These are phyloP conservation scores for Coemansia sp. DNA, from an alignment of 192 early-diverging fungal genomes.

Conservation along the genomic window DNA sequence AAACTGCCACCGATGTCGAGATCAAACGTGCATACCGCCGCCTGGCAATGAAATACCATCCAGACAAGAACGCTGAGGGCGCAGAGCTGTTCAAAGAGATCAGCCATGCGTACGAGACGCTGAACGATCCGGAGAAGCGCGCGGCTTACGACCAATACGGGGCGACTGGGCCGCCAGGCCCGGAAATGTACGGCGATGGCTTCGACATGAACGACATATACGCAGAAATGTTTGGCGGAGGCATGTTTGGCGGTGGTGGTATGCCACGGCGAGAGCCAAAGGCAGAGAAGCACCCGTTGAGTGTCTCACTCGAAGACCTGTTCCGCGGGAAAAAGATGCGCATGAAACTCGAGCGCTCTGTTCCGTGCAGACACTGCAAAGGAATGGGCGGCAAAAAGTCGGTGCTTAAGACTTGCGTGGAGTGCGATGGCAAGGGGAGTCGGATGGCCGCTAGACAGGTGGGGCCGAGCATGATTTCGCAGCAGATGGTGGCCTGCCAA, in stretches of 20 bases:
- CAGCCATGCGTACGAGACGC: slow-evolving; percentile 78
- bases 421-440: slow-evolving; percentile 35
- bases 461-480: slow-evolving; percentile 54
- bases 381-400: slow-evolving; percentile 44
- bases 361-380: slow-evolving; percentile 47
- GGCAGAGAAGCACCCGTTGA: slow-evolving; percentile 45
- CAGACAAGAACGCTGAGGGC: slow-evolving; percentile 70
- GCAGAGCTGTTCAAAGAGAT: slow-evolving; percentile 81
- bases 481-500: slow-evolving; percentile 74
- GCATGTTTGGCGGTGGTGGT: slow-evolving; percentile 17
- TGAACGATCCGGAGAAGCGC: slow-evolving; percentile 67
- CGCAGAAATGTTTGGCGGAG: slow-evolving; percentile 19
- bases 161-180: slow-evolving; percentile 18
- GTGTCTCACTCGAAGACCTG: slow-evolving; percentile 69
- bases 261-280: slow-evolving; percentile 12
- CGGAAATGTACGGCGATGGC: slow-evolving; percentile 48
- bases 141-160: slow-evolving; percentile 79
- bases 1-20: slow-evolving; percentile 43
- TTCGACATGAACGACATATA: slow-evolving; percentile 28
- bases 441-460: slow-evolving; percentile 30
- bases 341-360: slow-evolving; percentile 53
- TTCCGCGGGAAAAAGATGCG: slow-evolving; percentile 74
- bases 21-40: slow-evolving; percentile 59
- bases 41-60: slow-evolving; percentile 64
- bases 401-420: slow-evolving; percentile 44